Evolutionary conservation across 306 rosid genomes (phyloP).

Genomic region (Cucumis sativus): DNA sequence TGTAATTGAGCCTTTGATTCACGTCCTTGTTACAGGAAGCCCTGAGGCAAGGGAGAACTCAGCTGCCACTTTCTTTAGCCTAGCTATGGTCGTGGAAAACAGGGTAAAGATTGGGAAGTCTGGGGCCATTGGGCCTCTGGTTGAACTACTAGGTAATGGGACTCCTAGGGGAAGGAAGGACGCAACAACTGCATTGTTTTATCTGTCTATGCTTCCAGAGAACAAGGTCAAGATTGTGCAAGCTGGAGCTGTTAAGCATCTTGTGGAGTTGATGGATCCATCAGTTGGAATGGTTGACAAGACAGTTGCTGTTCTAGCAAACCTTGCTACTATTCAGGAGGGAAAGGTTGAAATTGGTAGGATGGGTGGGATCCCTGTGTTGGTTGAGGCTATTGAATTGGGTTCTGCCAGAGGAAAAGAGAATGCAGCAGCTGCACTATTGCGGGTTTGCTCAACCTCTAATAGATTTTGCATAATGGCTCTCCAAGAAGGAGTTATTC

Average conservation of each 20-base stretch:
- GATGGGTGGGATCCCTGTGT: constrained; percentile 75
- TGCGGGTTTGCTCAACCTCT: constrained; percentile 61
- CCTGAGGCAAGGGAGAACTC: constrained; percentile 96
- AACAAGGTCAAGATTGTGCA: constrained; percentile 79
- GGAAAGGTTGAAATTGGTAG: constrained; percentile 71
- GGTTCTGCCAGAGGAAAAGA: constrained; percentile 96
- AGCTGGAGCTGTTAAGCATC: constrained; percentile 91
- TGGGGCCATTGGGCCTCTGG: constrained; percentile 79
- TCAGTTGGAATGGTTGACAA: constrained; percentile 98
- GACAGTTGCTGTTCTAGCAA: constrained; percentile 93
- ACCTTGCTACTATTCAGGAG: constrained; percentile 81
- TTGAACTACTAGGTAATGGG: constrained; percentile 82
- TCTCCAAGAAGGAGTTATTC: constrained; percentile 93
- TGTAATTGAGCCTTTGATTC: constrained; percentile 82
- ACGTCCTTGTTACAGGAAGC: constrained; percentile 78
- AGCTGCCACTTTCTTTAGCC: constrained; percentile 96
- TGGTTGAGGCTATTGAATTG: constrained; percentile 95
- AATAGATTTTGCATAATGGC: constrained; percentile 44
- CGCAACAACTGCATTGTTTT: constrained; percentile 94
- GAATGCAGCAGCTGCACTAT: constrained; percentile 91
- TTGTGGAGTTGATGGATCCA: constrained; percentile 95
- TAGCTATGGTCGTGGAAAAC: constrained; percentile 87
- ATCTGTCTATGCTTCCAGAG: constrained; percentile 76
- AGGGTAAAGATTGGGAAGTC: constrained; percentile 81
- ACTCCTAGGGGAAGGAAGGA: constrained; percentile 96